Evolutionary conservation across 495 filamentous ascomycete species (phyloP), one percentile per base, ranked within the genome.

Genomic region (Penicillium simplicissimum): DNA sequence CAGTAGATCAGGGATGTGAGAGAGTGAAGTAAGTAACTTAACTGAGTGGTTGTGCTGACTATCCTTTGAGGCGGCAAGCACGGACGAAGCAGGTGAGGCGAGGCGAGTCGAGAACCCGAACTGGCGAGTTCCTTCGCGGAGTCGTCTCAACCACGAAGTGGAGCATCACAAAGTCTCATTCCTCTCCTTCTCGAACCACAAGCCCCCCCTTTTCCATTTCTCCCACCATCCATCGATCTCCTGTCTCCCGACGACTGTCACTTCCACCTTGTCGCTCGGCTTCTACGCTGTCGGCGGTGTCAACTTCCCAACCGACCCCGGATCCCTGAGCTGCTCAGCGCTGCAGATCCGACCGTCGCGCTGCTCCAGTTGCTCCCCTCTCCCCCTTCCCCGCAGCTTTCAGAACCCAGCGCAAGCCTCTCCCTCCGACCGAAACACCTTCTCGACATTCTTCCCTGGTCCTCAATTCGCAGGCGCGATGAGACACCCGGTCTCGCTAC

Each of bases 401-500:
- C 48, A 31, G 13, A 56, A 53, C 59, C 56, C 38, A 28, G 52
- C 52, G 43, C 54, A 36, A 52, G 58, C 34, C 28, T 54, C 35
- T 40, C 17, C 21, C 42, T 56, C 21, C 19, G 33, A 43, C 59
- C 17, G 49, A 25, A 47, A 45, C 45, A 40, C 49, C 47, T 61
- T 48, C 60, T 43, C 59, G 23, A 17, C 55, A 15, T 37, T 31
- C 28, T 69, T 71, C 13, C 67, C 71, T 10, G 79, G 82, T 5
- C 71, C 25, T 55, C 56, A 63, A 59, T 57, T 56, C 42, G 35
- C 28, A 23, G 57, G 59, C 58, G 80, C 84, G 4, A 65, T 70
- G 56, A 71, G 45, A 67, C 64, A 65, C 60, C 57, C 59, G 61
- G 58, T 71, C 62, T 64, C 62, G 61, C 71, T 65, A 65, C 67